Evolutionary conservation across 306 rosid species (phyloP).

Genomic region (Sindora glabra): DNA sequence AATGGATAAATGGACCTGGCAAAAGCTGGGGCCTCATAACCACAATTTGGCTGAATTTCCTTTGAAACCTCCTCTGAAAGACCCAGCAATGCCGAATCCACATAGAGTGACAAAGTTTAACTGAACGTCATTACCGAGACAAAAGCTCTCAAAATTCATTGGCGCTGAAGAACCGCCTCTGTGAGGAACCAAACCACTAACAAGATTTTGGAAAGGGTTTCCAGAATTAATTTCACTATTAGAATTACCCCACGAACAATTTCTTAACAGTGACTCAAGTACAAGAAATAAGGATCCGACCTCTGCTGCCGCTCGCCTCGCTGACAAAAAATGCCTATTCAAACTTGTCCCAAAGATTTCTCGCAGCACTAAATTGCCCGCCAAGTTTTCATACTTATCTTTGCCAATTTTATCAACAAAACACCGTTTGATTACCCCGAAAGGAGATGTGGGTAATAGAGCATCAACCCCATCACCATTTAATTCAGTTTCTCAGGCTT

Average conservation of each 20-base stretch:
- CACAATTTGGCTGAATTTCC: constrained; percentile 11
- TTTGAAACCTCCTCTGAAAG: neutral
- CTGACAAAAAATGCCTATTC: constrained; percentile 34
- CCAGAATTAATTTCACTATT: constrained; percentile 1
- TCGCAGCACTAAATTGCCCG: constrained; percentile 30
- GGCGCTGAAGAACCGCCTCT: constrained; percentile 16
- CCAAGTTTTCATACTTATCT: constrained; percentile 36
- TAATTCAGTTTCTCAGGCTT: constrained; percentile 8
- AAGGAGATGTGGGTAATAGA: constrained; percentile 34
- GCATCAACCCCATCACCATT: constrained; percentile 10
- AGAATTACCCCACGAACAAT: neutral
- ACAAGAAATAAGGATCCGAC: constrained; percentile 34
- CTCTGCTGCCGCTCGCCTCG: constrained; percentile 39
- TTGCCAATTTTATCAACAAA: constrained; percentile 32
- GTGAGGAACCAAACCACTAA: constrained; percentile 32
- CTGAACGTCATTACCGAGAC: constrained; percentile 15
- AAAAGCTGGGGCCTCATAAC: constrained; percentile 31
- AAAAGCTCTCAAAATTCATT: constrained; percentile 2
- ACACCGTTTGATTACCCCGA: constrained; percentile 35
- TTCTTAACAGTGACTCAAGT: constrained; percentile 27
- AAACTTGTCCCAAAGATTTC: constrained; percentile 40
- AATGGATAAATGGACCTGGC: constrained; percentile 37
- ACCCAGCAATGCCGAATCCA: constrained; percentile 14
- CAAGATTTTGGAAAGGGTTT: constrained; percentile 22
- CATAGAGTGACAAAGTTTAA: constrained; percentile 10